phyloP scores from a whole-genome alignment of 495 filamentous ascomycete species.

The Xylaria longipes region DNA sequence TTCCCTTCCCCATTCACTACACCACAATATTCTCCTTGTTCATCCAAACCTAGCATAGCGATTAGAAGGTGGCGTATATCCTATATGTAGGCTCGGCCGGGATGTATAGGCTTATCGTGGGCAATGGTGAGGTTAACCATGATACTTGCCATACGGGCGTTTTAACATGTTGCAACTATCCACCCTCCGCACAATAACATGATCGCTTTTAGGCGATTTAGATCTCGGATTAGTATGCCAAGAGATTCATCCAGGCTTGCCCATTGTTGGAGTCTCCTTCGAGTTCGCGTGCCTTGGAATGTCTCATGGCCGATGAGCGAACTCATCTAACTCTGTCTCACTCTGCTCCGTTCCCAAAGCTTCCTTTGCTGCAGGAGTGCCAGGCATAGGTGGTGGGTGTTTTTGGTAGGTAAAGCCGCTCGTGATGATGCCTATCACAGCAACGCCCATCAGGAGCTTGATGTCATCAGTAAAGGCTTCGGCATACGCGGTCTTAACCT shows the following conservation, averaged over 20 bases:
- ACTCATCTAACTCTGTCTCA: conserved; percentile 35
- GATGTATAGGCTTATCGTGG: neutral
- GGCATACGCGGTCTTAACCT: conserved; percentile 38
- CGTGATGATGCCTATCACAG: conserved; percentile 35
- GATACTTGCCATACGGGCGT: neutral
- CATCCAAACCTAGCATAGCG: conserved; percentile 1
- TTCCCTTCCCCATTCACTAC: neutral
- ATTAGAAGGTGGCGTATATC: neutral
- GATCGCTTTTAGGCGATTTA: neutral
- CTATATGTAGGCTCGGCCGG: neutral
- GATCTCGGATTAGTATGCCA: conserved; percentile 10
- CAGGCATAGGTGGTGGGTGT: conserved; percentile 34
- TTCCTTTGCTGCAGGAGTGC: conserved; percentile 35
- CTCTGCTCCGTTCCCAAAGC: conserved; percentile 37
- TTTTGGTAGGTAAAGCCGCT: conserved; percentile 37
- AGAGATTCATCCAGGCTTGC: neutral
- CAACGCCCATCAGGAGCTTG: conserved; percentile 40
- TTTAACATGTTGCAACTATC: neutral
- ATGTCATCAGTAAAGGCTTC: conserved; percentile 41
- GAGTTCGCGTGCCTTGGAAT: neutral
- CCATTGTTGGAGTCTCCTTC: neutral
- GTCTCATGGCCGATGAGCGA: neutral
- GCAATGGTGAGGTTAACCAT: neutral
- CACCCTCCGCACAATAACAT: neutral
- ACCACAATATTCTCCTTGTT: neutral